Evolutionary conservation across 1,284 basidiomycete species (phyloP), one percentile per base, ranked within the genome.

Genomic region (Austroboletus sp.): DNA sequence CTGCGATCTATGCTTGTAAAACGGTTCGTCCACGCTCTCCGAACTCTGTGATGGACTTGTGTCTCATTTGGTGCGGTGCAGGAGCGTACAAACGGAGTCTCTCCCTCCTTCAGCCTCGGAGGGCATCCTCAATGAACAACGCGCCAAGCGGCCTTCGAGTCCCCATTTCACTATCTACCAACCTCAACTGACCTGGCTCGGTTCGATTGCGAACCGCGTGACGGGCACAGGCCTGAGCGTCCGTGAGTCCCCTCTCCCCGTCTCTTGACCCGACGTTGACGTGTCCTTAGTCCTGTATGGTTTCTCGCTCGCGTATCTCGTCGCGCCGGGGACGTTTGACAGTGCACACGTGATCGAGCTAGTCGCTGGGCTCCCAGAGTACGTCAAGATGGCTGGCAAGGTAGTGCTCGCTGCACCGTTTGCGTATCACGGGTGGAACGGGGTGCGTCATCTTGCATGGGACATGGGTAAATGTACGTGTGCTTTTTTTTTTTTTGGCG

Each of bases 91-190:
- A 59, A 85, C 80, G 0, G 67, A 85, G 58, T 80, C 82, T 0
- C 52, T 83, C 6, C 71, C 81, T 6, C 72, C 80, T 1, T 70
- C 79, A 0, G 75, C 79, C 1, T 73, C 79, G 39, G 67, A 72
- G 36, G 75, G 75, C 5, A 81, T 95, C 53, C 73, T 98, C 53
- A 95, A 98, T 74, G 66, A 79, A 53, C 93, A 97, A 67, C 82
- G 95, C 53, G 70, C 87, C 42, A 72, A 75, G 41, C 85, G 95
- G 25, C 95, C 96, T 15, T 85, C 76, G 48, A 89, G 85, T 58
- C 95, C 96, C 17, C 92, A 97, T 68, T 86, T 94, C 59, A 89
- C 89, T 40, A 97, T 98, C 69, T 98, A 98, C 73, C 89, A 96
- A 67, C 92, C 91, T 16, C 94, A 97, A 67, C 68, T 92, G 38